phyloP scores from a whole-genome alignment of 2,329 filamentous ascomycete species.

The Macrophomina phaseolina region DNA sequence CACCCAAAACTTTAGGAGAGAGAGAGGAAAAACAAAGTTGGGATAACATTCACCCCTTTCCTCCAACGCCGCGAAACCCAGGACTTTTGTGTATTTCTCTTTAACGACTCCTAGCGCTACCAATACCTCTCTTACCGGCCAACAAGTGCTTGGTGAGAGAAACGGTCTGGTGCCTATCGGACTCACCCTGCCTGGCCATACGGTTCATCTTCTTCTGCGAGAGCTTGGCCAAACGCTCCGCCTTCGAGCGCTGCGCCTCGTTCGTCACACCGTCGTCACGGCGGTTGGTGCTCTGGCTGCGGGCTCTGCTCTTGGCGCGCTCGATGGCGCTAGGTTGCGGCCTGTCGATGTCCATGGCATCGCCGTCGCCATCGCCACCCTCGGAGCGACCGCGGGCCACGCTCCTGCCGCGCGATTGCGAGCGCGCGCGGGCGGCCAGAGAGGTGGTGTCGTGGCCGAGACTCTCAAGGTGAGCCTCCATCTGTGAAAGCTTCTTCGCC shows the following conservation, averaged over 20 bases:
- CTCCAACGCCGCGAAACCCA: constrained; percentile 17
- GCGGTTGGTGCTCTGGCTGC: constrained; percentile 70
- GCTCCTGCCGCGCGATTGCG: constrained; percentile 74
- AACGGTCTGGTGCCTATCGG: constrained; percentile 85
- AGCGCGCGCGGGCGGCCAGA: constrained; percentile 74
- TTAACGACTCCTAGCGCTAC: constrained; percentile 73
- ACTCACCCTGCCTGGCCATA: constrained; percentile 96
- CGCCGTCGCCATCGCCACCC: constrained; percentile 60
- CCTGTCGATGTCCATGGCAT: constrained; percentile 73
- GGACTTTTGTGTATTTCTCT: background rate
- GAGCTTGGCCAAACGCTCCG: constrained; percentile 85
- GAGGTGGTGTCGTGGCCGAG: constrained; percentile 84
- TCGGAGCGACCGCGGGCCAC: constrained; percentile 64
- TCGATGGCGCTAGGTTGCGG: constrained; percentile 41
- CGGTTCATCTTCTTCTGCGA: constrained; percentile 98
- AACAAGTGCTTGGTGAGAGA: constrained; percentile 89
- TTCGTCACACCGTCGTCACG: constrained; percentile 78
- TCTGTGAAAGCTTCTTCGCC: constrained; percentile 82
- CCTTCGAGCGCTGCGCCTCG: constrained; percentile 71
- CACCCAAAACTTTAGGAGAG: constrained; percentile 1
- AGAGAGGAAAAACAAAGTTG: background rate
- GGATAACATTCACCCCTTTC: constrained; percentile 2
- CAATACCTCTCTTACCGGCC: constrained; percentile 90
- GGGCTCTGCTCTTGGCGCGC: constrained; percentile 73
- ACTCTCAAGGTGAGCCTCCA: constrained; percentile 83